phyloP scores from a whole-genome alignment of 352 stramenopile species.

The Lagenidium sp. region DNA sequence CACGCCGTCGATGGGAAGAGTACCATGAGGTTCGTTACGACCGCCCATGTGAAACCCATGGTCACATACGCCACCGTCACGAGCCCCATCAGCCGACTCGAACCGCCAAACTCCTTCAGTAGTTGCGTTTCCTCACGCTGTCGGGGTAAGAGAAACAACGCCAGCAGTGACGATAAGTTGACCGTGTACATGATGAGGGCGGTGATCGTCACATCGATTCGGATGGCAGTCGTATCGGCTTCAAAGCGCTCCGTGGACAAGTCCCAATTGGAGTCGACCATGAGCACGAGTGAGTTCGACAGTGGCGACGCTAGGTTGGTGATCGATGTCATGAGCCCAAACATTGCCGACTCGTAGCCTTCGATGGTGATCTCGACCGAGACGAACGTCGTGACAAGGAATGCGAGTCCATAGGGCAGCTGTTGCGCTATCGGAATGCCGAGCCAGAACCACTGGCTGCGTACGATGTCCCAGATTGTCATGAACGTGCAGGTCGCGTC shows the following conservation, averaged over 20 bases:
- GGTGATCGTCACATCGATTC: constrained; percentile 21
- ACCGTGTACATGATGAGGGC: constrained; percentile 27
- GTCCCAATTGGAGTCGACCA: constrained; percentile 26
- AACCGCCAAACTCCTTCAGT: constrained; percentile 24
- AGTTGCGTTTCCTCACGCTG: constrained; percentile 47
- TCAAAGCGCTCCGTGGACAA: constrained; percentile 24
- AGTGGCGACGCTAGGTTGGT: constrained; percentile 23
- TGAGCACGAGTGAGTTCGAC: constrained; percentile 22
- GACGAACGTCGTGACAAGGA: constrained; percentile 28
- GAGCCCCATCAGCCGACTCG: constrained; percentile 25
- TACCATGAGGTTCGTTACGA: constrained; percentile 43
- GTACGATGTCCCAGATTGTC: constrained; percentile 30
- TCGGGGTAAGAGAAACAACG: constrained; percentile 39
- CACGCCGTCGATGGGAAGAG: constrained; percentile 50
- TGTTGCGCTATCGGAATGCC: constrained; percentile 22
- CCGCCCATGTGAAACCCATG: constrained; percentile 43
- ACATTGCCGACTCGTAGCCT: constrained; percentile 29
- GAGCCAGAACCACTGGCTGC: constrained; percentile 33
- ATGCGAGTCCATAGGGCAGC: constrained; percentile 21
- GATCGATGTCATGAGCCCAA: constrained; percentile 28
- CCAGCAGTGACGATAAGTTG: constrained; percentile 31
- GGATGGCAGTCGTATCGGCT: constrained; percentile 17
- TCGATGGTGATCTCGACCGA: constrained; percentile 32
- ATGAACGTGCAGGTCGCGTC: constrained; percentile 16
- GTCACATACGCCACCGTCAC: constrained; percentile 20